phyloP scores from a whole-genome alignment of 176 grass and related monocot species.

The Otatea glauca region DNA sequence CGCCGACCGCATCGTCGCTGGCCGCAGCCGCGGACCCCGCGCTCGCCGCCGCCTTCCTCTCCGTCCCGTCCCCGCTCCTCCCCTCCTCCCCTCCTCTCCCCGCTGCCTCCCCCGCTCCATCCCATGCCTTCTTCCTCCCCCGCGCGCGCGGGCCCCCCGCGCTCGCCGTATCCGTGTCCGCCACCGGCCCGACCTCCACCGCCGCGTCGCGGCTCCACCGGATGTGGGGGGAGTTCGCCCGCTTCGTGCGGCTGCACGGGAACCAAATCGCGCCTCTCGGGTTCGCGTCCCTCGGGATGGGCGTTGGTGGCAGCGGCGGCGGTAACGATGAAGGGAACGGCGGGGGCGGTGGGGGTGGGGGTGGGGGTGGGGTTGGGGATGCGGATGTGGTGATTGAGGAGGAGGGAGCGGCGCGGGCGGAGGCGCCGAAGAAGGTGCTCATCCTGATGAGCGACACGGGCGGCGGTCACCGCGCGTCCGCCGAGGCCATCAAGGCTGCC shows the following conservation, averaged over 20 bases:
- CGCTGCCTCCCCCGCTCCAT: neutral
- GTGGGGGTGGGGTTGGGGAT: conserved; percentile 13
- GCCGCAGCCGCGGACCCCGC: conserved; percentile 41
- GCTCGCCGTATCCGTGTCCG: conserved; percentile 38
- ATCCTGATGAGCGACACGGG: conserved; percentile 99
- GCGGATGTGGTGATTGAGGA: conserved; percentile 43
- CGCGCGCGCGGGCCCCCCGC: conserved; percentile 44
- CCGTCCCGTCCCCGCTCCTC: conserved; percentile 48
- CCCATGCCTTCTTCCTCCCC: conserved; percentile 52
- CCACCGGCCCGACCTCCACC: conserved; percentile 25
- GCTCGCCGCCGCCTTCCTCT: conserved; percentile 51
- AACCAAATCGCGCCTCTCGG: conserved; percentile 65
- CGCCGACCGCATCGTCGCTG: conserved; percentile 34
- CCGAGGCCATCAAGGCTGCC: conserved; percentile 88
- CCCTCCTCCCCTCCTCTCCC: conserved; percentile 49
- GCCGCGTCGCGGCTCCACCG: conserved; percentile 42
- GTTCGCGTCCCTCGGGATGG: conserved; percentile 68
- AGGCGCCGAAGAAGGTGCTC: conserved; percentile 82
- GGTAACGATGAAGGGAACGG: neutral
- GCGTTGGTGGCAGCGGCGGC: neutral
- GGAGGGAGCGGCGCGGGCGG: conserved; percentile 49
- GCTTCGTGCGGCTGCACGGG: conserved; percentile 70
- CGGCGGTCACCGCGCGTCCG: conserved; percentile 87
- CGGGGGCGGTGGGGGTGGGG: conserved; percentile 12
- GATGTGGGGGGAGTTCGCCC: conserved; percentile 66